Percentiles rank a stretch among this genome's conserved stretches.
Conservation (phyloP, 768 basidiomycete genomes). For the Kondoa subrosea region DNA sequence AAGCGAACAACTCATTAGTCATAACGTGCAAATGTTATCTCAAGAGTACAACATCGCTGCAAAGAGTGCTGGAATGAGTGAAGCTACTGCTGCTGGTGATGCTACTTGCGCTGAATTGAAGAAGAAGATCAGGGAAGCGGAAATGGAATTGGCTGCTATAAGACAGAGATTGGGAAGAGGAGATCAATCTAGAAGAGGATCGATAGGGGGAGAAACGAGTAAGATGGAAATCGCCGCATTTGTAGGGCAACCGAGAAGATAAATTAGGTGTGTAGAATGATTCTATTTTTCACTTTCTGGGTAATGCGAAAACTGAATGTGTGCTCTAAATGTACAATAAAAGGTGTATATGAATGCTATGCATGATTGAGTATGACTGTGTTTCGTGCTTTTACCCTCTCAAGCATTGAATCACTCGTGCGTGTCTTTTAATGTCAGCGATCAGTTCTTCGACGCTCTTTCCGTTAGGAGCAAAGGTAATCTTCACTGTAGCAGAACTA, state of each 20-base stretch:
- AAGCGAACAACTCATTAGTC: background rate
- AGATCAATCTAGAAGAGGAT: background rate
- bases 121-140: conserved; percentile 5
- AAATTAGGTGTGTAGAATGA: background rate
- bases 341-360: background rate
- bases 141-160: background rate
- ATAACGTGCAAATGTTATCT: background rate
- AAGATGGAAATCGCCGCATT: background rate
- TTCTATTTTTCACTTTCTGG: no score
- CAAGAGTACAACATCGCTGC: background rate
- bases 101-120: background rate
- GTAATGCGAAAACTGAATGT: no score
- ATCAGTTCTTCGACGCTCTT: background rate
- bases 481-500: background rate
- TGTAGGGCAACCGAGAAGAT: background rate
- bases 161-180: background rate
- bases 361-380: background rate
- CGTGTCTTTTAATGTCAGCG: background rate
- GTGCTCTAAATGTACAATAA: no score
- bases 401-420: background rate
- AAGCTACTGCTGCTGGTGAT: background rate
- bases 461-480: background rate
- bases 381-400: background rate
- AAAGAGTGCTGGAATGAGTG: background rate
- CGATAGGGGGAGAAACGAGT: background rate